Base-by-base conservation (phyloP, 1,284 basidiomycete species). In the Apiotrichum domesticum region DNA sequence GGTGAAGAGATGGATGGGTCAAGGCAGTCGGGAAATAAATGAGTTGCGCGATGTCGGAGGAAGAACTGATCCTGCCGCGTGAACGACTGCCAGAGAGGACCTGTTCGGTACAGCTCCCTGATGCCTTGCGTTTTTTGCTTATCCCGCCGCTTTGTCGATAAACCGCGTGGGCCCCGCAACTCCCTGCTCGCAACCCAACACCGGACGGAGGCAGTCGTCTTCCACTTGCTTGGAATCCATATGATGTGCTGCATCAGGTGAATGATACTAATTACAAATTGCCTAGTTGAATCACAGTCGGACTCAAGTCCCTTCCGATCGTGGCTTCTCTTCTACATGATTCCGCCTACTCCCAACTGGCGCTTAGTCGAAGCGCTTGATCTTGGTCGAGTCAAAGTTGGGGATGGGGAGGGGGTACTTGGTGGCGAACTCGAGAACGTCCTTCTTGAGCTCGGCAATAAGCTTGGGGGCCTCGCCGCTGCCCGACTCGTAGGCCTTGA, bases 351-450 rank as follows among this genome's bases (percentile, higher is more conserved):
- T 44, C 1, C 35, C 4, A 6, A 40, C 33, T n/a, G 21, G 3
- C 39, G 44, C 11, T 56, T 62, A 58, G 52, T 62, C 60, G 52
- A 58, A 56, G 47, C 46, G 56, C 60, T 62, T 62, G 60, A 62
- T 62, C 15, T 21, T 46, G 29, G 54, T 21, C 35, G 76, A 84
- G 75, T 94, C 88, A 9, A 29, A 42, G 44, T 77, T 78, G 6
- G 93, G 85, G 78, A 95, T 94, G 55, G 95, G 95, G 13, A 98
- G 80, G 3, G 95, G 95, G 89, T 88, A 98, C 77, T 82, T 81
- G 63, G 81, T 84, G 15, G 92, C 89, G 54, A 59, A 59, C 21
- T 33, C 39, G 54, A 84, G 79, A 70, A 81, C 60, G 46, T 62
- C 60, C 57, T 62, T 46, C 57, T 59, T 62, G 55, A 62, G 60